Evolutionary conservation across 1,139 yeast genomes (phyloP).

Genomic region (Candida dubliniensis): DNA sequence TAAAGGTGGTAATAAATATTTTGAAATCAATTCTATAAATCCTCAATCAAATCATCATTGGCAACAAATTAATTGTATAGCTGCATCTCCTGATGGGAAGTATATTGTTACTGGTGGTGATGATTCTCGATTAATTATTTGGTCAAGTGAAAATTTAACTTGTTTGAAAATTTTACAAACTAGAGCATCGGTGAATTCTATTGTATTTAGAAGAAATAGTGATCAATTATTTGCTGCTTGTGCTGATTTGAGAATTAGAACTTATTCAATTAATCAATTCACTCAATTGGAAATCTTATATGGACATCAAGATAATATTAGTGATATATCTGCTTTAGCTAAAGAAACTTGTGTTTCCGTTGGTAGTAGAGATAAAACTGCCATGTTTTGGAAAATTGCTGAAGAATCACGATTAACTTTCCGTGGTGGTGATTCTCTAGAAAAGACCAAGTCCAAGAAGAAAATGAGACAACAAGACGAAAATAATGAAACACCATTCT

Average conservation of each 20-base stretch:
- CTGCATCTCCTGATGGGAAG: constrained; percentile 85
- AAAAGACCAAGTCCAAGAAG: constrained; percentile 42
- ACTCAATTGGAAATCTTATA: constrained; percentile 87
- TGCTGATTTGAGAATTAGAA: constrained; percentile 86
- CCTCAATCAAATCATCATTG: constrained; percentile 62
- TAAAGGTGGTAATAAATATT: constrained; percentile 58
- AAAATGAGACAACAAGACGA: constrained; percentile 29
- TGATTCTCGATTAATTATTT: constrained; percentile 76
- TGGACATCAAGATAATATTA: constrained; percentile 92
- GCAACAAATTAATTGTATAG: constrained; percentile 74
- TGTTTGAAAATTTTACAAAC: constrained; percentile 78
- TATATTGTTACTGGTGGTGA: constrained; percentile 88
- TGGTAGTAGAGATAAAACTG: constrained; percentile 92
- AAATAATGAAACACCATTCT: constrained; percentile 32
- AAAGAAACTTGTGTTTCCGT: constrained; percentile 94
- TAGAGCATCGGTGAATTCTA: constrained; percentile 68
- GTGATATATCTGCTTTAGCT: constrained; percentile 74
- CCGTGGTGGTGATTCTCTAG: constrained; percentile 76
- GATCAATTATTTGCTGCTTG: constrained; percentile 92
- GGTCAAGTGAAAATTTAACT: constrained; percentile 79
- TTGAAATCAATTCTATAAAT: constrained; percentile 34
- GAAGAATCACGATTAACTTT: constrained; percentile 93
- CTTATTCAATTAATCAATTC: constrained; percentile 81
- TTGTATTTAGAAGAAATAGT: constrained; percentile 75
- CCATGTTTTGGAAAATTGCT: constrained; percentile 93